Evolutionary conservation across 805 yeast genomes (phyloP).

Genomic region (Pichia cabralensis): DNA sequence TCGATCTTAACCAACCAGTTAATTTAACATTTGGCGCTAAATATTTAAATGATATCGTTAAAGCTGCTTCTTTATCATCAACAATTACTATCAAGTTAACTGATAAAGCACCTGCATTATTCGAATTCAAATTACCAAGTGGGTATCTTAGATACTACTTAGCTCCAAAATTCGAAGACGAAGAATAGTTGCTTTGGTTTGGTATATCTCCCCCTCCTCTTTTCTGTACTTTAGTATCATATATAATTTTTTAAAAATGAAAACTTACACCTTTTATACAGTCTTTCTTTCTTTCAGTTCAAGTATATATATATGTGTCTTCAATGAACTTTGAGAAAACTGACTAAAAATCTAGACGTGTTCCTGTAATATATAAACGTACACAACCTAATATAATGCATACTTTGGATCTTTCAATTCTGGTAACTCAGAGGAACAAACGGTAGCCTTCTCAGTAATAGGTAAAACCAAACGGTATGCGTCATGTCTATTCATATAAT

Average conservation of each 20-base stretch:
- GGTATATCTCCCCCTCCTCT: not conserved
- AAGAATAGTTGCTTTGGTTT: constrained; percentile 37
- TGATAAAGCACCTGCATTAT: constrained; percentile 86
- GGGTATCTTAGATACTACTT: constrained; percentile 92
- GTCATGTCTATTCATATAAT: constrained; percentile 87
- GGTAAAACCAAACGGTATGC: constrained; percentile 85
- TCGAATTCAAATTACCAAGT: constrained; percentile 83
- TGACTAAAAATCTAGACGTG: no score
- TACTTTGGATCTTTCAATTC: constrained; percentile 15
- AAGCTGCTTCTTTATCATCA: constrained; percentile 72
- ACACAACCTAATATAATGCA: constrained; percentile 14
- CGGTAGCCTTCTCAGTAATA: constrained; percentile 51
- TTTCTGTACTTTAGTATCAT: no score
- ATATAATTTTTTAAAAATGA: no score
- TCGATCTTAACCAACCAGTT: constrained; percentile 79
- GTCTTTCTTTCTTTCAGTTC: no score
- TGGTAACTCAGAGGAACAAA: constrained; percentile 32
- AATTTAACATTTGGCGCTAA: constrained; percentile 85
- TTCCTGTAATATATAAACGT: not conserved
- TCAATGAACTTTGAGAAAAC: no score
- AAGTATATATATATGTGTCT: no score
- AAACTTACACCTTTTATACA: not conserved
- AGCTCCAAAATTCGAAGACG: constrained; percentile 97
- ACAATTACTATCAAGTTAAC: constrained; percentile 79
- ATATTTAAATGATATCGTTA: constrained; percentile 83